Percentiles rank a stretch among this genome's conserved stretches.
phyloP scores from a whole-genome alignment of 495 filamentous ascomycete genomes.

The Friedmanniomyces simplex region DNA sequence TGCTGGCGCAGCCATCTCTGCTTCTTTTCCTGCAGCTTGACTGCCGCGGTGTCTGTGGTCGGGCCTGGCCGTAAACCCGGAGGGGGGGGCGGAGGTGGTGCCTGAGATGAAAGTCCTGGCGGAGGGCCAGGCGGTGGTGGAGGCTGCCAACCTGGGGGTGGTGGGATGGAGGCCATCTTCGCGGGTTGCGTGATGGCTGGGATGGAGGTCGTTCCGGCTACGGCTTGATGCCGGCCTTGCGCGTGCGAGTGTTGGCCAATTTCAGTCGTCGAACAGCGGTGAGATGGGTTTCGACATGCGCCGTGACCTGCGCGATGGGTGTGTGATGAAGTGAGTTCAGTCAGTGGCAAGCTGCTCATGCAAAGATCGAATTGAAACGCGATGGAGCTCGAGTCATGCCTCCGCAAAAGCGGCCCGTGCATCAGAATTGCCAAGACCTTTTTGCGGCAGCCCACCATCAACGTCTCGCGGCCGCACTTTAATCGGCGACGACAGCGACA shows the following conservation, averaged over 20 bases:
- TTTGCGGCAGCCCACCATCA: background rate
- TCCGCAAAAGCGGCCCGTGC: background rate
- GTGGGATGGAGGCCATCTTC: slow-evolving; percentile 66
- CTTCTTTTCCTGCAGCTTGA: slow-evolving; percentile 97
- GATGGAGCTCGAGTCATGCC: background rate
- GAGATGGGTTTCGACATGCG: slow-evolving; percentile 8
- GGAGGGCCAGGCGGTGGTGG: slow-evolving; percentile 66
- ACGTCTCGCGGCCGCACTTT: background rate
- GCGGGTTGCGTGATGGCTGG: background rate
- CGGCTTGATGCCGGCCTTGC: slow-evolving; percentile 17
- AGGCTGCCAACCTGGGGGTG: slow-evolving; percentile 49
- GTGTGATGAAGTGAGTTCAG: background rate
- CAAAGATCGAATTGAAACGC: background rate
- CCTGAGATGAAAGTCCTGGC: slow-evolving; percentile 52
- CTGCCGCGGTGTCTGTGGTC: slow-evolving; percentile 64
- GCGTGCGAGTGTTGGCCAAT: background rate
- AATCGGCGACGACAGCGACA: slow-evolving; percentile 7
- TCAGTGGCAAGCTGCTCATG: background rate
- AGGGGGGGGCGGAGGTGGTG: slow-evolving; percentile 71
- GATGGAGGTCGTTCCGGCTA: slow-evolving; percentile 11
- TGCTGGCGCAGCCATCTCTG: slow-evolving; percentile 95
- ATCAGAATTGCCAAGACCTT: background rate
- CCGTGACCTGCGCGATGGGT: slow-evolving; percentile 11
- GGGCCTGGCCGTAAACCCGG: slow-evolving; percentile 72
- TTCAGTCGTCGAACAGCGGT: background rate